Conservation (phyloP, 345 rosid genomes). For the Aquilaria malaccensis region DNA sequence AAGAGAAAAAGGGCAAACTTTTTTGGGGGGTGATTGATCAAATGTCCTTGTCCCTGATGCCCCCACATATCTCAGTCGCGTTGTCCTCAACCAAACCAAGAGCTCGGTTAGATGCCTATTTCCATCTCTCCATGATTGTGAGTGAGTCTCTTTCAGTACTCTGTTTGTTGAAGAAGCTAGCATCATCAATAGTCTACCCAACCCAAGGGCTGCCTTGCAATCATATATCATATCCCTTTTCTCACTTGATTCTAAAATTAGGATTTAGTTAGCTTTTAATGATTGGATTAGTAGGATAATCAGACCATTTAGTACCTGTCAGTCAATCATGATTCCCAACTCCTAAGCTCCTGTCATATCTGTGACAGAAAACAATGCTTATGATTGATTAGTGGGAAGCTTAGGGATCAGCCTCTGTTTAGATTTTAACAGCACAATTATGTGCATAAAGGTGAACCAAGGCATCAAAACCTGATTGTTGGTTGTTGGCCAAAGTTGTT, state of each 20-base stretch:
- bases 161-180: conserved; percentile 35
- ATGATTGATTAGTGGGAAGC: conserved; percentile 3
- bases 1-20: conserved; percentile 14
- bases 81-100: conserved; percentile 34
- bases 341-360: conserved; percentile 7
- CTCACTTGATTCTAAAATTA: conserved; percentile 1
- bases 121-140: conserved; percentile 48
- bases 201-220: conserved; percentile 19
- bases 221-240: conserved; percentile 14
- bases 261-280: conserved; percentile 4
- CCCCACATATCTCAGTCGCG: conserved; percentile 49
- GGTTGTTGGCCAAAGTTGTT: conserved; percentile 1
- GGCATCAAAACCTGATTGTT: background rate
- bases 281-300: conserved; percentile 8
- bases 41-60: conserved; percentile 22
- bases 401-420: background rate
- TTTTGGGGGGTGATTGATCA: conserved; percentile 26
- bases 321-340: background rate
- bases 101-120: conserved; percentile 32
- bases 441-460: conserved; percentile 1
- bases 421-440: conserved; percentile 5
- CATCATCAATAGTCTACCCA: conserved; percentile 33
- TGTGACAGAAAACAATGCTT: background rate
- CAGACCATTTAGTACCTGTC: too few relatives aligned
- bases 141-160: conserved; percentile 36